Evolutionary conservation across 2,329 filamentous ascomycete genomes (phyloP).

Genomic region (Stagonosporopsis tanaceti): DNA sequence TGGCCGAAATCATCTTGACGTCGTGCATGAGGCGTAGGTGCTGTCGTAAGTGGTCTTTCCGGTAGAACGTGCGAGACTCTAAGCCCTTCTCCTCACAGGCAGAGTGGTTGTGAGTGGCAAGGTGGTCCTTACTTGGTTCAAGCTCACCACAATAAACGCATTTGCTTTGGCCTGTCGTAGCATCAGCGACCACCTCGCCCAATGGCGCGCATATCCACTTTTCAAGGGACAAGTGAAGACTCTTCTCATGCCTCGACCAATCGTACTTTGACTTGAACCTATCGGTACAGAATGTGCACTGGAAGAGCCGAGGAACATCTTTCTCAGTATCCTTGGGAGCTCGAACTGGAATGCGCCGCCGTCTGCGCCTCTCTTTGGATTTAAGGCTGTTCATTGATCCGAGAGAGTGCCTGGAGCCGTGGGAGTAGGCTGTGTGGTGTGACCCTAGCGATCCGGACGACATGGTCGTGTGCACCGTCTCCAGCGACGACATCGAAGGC

Average conservation of each 20-base stretch:
- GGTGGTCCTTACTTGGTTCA: constrained; percentile 63
- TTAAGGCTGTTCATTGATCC: constrained; percentile 63
- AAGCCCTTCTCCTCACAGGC: constrained; percentile 72
- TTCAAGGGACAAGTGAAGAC: constrained; percentile 49
- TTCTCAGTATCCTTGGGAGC: constrained; percentile 38
- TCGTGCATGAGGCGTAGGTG: constrained; percentile 68
- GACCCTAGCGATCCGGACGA: constrained; percentile 64
- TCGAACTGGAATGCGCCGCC: constrained; percentile 58
- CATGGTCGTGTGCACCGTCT: constrained; percentile 58
- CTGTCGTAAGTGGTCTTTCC: constrained; percentile 69
- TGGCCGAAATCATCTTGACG: constrained; percentile 67
- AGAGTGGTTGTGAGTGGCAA: constrained; percentile 67
- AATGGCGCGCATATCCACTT: constrained; percentile 65
- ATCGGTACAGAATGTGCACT: constrained; percentile 53
- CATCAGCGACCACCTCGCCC: constrained; percentile 64
- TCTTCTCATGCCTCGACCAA: constrained; percentile 53
- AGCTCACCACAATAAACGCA: constrained; percentile 67
- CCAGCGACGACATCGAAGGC: constrained; percentile 63
- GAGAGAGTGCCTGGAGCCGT: constrained; percentile 64
- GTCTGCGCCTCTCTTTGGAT: constrained; percentile 64
- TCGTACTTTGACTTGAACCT: constrained; percentile 52
- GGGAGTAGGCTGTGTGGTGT: constrained; percentile 64
- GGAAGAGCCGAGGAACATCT: constrained; percentile 38
- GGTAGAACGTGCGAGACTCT: constrained; percentile 69
- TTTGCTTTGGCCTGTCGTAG: constrained; percentile 63